These are phyloP conservation scores for Onygenales sp. DNA, from an alignment of 2,329 filamentous ascomycete genomes.

Conservation along the genomic window DNA sequence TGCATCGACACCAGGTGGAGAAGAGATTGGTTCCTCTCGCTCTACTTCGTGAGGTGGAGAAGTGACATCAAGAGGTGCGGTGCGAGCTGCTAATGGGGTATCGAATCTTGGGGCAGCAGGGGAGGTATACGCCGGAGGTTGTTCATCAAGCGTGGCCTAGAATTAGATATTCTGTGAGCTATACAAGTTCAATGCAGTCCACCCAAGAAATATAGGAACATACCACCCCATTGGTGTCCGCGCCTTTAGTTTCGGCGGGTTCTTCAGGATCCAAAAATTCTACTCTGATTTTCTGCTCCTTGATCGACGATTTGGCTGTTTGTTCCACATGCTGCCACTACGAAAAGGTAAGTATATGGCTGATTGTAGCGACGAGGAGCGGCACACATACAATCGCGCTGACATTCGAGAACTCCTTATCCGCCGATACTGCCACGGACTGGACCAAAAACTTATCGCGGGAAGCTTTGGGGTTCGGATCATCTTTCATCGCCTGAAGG, in stretches of 20 bases:
- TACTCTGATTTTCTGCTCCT: slow-evolving; percentile 94
- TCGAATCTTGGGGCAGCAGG: slow-evolving; percentile 39
- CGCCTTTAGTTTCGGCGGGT: slow-evolving; percentile 17
- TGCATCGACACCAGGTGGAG: slow-evolving; percentile 3
- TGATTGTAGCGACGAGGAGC: background rate
- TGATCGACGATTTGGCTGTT: slow-evolving; percentile 64
- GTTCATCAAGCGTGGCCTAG: slow-evolving; percentile 26
- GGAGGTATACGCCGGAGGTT: slow-evolving; percentile 47
- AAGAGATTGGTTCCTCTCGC: slow-evolving; percentile 12
- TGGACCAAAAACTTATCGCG: slow-evolving; percentile 97
- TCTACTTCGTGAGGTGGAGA: slow-evolving; percentile 15
- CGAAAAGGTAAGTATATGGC: slow-evolving; percentile 13
- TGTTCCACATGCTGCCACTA: slow-evolving; percentile 70
- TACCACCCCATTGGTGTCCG: slow-evolving; percentile 28
- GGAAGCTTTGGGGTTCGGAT: slow-evolving; percentile 74
- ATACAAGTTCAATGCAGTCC: background rate
- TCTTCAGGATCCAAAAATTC: slow-evolving; percentile 63
- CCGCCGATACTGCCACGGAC: slow-evolving; percentile 71
- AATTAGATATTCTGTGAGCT: background rate
- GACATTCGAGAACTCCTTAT: slow-evolving; percentile 76
- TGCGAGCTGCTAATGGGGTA: slow-evolving; percentile 34
- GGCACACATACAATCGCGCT: slow-evolving; percentile 60
- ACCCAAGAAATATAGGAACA: slow-evolving; percentile 6
- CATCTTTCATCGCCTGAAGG: slow-evolving; percentile 94
- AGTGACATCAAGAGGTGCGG: slow-evolving; percentile 27